Percentiles rank a stretch among this genome's conserved stretches.
Evolutionary conservation across 2,329 filamentous ascomycete genomes (phyloP).

Genomic region (Triangularia verruculosa): DNA sequence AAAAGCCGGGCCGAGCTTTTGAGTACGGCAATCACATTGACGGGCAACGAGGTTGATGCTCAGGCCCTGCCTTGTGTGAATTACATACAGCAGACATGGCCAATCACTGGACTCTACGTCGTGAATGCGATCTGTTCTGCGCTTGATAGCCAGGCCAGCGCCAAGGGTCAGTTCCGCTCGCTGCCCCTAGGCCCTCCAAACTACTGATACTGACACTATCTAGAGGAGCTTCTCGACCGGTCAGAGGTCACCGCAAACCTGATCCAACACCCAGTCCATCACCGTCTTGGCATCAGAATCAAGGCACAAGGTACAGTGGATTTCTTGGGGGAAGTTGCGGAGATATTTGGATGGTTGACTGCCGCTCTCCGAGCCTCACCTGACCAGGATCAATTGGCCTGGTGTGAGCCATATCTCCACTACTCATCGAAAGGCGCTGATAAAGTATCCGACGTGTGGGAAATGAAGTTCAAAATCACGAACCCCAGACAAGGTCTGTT

Average conservation of each 20-base stretch:
- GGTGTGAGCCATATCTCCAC: background rate
- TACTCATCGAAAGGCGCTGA: background rate
- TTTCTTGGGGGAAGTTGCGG: background rate
- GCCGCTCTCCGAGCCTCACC: background rate
- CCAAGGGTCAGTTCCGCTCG: background rate
- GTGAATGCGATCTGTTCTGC: background rate
- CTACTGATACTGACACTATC: background rate
- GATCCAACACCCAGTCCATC: background rate
- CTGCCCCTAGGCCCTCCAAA: too few species aligned
- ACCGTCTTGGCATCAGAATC: background rate
- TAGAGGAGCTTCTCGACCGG: background rate
- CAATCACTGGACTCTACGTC: background rate
- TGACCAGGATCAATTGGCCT: background rate
- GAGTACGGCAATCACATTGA: background rate
- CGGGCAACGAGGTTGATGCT: background rate
- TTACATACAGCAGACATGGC: background rate
- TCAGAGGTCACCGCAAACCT: background rate
- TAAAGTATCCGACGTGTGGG: background rate
- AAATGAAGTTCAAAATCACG: background rate
- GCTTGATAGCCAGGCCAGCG: background rate
- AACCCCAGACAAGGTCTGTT: background rate
- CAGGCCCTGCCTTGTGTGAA: background rate
- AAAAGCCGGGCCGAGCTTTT: background rate
- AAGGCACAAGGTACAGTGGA: background rate
- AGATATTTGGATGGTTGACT: background rate